These are phyloP conservation scores for Aeschynomene evenia DNA, from an alignment of 306 rosid species.

Conservation along the genomic window DNA sequence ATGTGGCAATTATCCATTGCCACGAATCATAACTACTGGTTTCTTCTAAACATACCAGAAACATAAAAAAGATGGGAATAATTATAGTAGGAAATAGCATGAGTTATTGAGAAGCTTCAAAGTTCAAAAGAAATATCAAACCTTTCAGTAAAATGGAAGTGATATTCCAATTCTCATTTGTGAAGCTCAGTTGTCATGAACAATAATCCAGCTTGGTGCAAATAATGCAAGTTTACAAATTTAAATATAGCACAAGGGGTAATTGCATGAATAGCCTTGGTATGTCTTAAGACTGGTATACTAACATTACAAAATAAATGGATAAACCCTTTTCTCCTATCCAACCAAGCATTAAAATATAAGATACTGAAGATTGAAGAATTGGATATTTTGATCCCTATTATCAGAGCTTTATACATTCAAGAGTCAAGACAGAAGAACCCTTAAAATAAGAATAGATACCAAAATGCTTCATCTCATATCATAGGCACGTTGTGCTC, in stretches of 20 bases:
- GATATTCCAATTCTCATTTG: not conserved
- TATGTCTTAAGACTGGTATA: not conserved
- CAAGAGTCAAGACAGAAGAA: slow-evolving; percentile 3
- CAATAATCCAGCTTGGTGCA: slow-evolving; percentile 2
- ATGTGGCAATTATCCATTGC: slow-evolving; percentile 10
- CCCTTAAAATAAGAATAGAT: slow-evolving; percentile 1
- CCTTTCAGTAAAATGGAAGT: slow-evolving; percentile 15
- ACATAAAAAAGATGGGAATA: not conserved
- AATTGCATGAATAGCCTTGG: not conserved
- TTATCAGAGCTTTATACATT: not conserved
- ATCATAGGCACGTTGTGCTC: slow-evolving; percentile 6
- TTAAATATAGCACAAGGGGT: not conserved
- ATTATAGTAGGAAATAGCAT: not conserved
- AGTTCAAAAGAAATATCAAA: not conserved
- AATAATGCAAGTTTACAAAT: not conserved
- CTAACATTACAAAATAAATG: not conserved
- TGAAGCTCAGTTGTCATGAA: not conserved
- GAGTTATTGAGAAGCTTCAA: not conserved
- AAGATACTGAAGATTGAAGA: slow-evolving; percentile 3
- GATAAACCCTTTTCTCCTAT: not conserved
- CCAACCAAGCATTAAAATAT: not conserved
- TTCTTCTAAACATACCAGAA: slow-evolving; percentile 15
- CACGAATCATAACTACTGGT: not conserved
- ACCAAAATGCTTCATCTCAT: slow-evolving; percentile 2
- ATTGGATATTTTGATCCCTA: slow-evolving; percentile 17